Base-by-base conservation (phyloP, 2,329 filamentous ascomycete species). In the Pezicula radicicola region DNA sequence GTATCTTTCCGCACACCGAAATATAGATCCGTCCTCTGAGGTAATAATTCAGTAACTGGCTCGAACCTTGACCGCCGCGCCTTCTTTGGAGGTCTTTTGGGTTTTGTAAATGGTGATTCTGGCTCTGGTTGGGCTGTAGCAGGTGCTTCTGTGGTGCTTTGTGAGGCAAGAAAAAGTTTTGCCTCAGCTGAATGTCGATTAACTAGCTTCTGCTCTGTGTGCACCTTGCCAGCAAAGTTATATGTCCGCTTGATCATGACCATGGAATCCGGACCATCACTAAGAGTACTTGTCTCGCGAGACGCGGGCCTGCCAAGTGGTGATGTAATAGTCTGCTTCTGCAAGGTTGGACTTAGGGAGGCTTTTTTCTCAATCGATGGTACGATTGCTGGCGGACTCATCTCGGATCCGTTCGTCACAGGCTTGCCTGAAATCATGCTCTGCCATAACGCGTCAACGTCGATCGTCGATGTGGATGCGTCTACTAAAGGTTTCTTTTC, bases 201-300 rank as follows among this genome's bases (percentile, higher is more conserved):
- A 1, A 91, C 84, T 10, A 85, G 71, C 65, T 88, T 89, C 64
- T 89, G 84, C 62, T 91, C 87, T 0, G 79, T 87, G 61, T 88
- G 83, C 12, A 86, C 76, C 61, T 87, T 82, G 28, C 87, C 88
- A 35, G 87, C 88, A 60, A 91, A 91, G 60, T 86, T 87, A 70
- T 89, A 90, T 13, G 81, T 85, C 28, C 85, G 83, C 61, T 84
- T 87, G 55, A 91, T 86, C 54, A 78, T 79, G 60, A 90, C 75
- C 70, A 61, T 66, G 2, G 66, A 59, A 48, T 75, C 70, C 2
- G 60, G 58, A 3, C 51, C 60, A 21, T 63, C 62, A 30, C 49
- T 49, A n/a, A 62, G 39, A 27, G 54, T 64, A 30, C 55, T 62
- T 7, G 58, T 54, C 9, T 58, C 57, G 6, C 57, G 49, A 2